Evolutionary conservation across 2,329 filamentous ascomycete species (phyloP), one percentile per base, ranked within the genome.

Genomic region (Emergomyces orientalis): DNA sequence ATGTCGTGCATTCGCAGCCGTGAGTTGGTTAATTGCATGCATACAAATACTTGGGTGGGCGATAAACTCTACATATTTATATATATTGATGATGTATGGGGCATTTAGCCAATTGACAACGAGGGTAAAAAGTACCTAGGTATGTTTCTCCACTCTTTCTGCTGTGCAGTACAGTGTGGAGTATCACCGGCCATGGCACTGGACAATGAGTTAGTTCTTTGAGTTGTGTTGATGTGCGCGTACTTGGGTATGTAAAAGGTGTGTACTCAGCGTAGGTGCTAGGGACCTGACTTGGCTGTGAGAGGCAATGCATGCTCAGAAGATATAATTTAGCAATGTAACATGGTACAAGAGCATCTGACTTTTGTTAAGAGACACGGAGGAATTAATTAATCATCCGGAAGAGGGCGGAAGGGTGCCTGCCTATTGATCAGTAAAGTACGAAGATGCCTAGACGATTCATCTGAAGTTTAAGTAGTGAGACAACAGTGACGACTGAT

Each of bases 321-420:
- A 47, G 49, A 32, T 54, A 34, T 34, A 8, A 37, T 37, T 37
- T 55, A 55, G 52, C 52, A 55, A 55, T 55, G 52, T 37, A 37
- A 55, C 52, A 55, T 55, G 52, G 49, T 25, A 52, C 49, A 32
- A n/a, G 27, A 32, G 9, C 27, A n/a, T n/a, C 17, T 54, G 51
- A n/a, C 52, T 34, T 37, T 37, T 37, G 17, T 9, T 22, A 32
- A n/a, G 30, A n/a, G 17, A 27, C n/a, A 45, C 25, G 8, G 25
- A 55, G 17, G 52, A 55, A 37, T 55, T 55, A 32, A 54, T 54
- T 54, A 55, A 55, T 55, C 52, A 55, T 55, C 52, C 52, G 52
- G 52, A 52, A 37, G 7, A 37, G 32, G n/a, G 8, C 30, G 52
- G 32, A 55, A 37, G 52, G 9, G n/a, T n/a, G n/a, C n/a, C n/a